Percentiles rank a stretch among this genome's conserved stretches.
These are phyloP conservation scores for Rasamsonia emersonii DNA, from an alignment of 2,329 filamentous ascomycete species.

Conservation along the genomic window DNA sequence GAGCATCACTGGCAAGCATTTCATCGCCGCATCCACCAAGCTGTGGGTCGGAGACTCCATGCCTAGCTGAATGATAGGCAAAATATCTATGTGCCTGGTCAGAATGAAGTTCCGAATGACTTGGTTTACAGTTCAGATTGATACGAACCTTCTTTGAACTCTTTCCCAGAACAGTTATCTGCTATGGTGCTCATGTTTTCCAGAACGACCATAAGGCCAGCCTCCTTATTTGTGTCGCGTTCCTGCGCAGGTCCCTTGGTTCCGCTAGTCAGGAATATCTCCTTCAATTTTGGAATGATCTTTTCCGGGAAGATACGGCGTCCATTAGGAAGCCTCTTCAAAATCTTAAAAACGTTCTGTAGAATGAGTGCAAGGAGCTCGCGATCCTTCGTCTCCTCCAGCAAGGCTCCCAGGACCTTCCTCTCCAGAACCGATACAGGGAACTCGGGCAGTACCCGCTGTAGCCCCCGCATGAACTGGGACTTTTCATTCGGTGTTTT, in stretches of 20 bases:
- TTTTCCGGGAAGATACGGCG: slow-evolving; percentile 74
- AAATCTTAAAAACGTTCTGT: slow-evolving; percentile 86
- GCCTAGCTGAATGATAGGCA: slow-evolving; percentile 75
- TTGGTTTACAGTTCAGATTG: slow-evolving; percentile 1
- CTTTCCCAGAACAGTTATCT: slow-evolving; percentile 75
- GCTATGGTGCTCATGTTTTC: slow-evolving; percentile 72
- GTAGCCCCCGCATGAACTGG: slow-evolving; percentile 81
- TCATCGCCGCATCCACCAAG: slow-evolving; percentile 75
- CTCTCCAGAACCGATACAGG: slow-evolving; percentile 90
- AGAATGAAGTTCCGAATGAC: slow-evolving; percentile 8
- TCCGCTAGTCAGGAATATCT: slow-evolving; percentile 62
- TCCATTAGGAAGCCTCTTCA: slow-evolving; percentile 67
- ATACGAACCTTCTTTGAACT: slow-evolving; percentile 79
- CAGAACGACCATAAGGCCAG: slow-evolving; percentile 81
- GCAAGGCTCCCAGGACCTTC: slow-evolving; percentile 77
- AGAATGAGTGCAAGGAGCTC: slow-evolving; percentile 78
- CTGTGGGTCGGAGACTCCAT: slow-evolving; percentile 85
- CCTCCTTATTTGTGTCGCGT: slow-evolving; percentile 74
- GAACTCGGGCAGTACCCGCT: slow-evolving; percentile 82
- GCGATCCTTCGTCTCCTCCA: slow-evolving; percentile 90
- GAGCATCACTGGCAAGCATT: slow-evolving; percentile 69
- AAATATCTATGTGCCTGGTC: slow-evolving; percentile 54
- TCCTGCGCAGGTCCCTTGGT: slow-evolving; percentile 47
- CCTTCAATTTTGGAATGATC: slow-evolving; percentile 74
- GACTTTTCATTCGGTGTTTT: slow-evolving; percentile 89